Evolutionary conservation across 2,329 filamentous ascomycete species (phyloP).

Genomic region (Talaromyces sp.): DNA sequence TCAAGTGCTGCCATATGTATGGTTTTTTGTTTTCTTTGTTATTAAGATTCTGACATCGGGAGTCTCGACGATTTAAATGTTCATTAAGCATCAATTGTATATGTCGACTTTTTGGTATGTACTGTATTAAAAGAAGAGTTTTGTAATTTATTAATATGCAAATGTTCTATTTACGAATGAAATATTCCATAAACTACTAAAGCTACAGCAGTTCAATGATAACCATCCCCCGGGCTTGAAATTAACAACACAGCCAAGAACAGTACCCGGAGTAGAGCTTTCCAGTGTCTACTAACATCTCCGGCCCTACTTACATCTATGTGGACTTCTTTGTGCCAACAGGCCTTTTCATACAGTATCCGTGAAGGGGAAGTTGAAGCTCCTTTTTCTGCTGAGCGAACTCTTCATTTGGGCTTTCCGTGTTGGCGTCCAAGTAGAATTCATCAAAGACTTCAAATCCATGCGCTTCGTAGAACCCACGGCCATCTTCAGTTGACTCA

Average conservation of each 20-base stretch:
- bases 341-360: neutral
- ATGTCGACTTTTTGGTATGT: too few relatives aligned
- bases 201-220: too few relatives aligned
- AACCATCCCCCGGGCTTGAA: too few relatives aligned
- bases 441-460: neutral
- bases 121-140: too few relatives aligned
- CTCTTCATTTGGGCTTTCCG: neutral
- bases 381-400: neutral
- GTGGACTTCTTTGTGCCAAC: neutral
- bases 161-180: too few relatives aligned
- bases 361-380: neutral
- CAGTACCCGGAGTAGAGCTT: too few relatives aligned
- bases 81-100: neutral
- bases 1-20: too few relatives aligned
- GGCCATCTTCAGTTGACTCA: constrained; percentile 1
- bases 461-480: neutral
- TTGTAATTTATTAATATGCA: too few relatives aligned
- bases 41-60: neutral
- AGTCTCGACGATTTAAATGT: neutral
- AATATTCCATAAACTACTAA: too few relatives aligned
- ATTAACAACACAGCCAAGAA: too few relatives aligned
- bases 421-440: neutral
- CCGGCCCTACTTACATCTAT: neutral
- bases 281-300: too few relatives aligned
- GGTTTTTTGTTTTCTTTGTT: neutral